Percentiles rank a stretch among this genome's conserved stretches.
These are phyloP conservation scores for Trametes hirsuta DNA, from an alignment of 1,284 basidiomycete genomes.

Conservation along the genomic window DNA sequence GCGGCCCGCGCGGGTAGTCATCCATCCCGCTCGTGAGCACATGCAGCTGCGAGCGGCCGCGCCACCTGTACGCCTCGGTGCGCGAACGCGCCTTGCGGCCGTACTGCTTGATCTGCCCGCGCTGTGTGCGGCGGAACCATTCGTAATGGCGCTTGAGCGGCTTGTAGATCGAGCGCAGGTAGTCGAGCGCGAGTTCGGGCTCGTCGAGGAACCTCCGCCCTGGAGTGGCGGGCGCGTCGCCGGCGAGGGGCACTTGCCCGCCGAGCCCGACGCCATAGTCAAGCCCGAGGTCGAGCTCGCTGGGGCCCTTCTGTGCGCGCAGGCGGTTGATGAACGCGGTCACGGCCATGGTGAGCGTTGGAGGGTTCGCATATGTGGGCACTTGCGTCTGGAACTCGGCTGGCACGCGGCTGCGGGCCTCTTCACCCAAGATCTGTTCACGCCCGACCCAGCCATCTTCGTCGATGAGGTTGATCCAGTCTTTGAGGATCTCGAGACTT, in stretches of 20 bases:
- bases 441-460: conserved; percentile 94
- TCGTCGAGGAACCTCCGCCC: conserved; percentile 57
- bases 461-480: conserved; percentile 91
- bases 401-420: conserved; percentile 91
- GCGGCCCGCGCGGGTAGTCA: conserved; percentile 88
- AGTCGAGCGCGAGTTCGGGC: conserved; percentile 64
- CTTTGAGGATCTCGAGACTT: conserved; percentile 87
- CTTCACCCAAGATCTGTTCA: conserved; percentile 94
- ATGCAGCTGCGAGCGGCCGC: conserved; percentile 86
- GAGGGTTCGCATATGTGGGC: conserved; percentile 92
- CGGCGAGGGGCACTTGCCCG: conserved; percentile 48
- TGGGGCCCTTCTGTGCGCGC: conserved; percentile 49
- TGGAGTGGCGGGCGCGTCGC: conserved; percentile 19
- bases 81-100: conserved; percentile 80
- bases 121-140: conserved; percentile 94
- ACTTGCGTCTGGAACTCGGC: conserved; percentile 90
- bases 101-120: conserved; percentile 92
- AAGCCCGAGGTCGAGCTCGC: conserved; percentile 65
- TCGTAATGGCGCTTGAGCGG: conserved; percentile 90
- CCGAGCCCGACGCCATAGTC: conserved; percentile 47
- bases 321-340: conserved; percentile 85
- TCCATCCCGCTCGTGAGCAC: conserved; percentile 94
- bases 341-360: conserved; percentile 90
- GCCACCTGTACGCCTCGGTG: conserved; percentile 91
- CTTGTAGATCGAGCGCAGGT: conserved; percentile 79